Base-by-base conservation (phyloP, 495 filamentous ascomycete genomes). In the Annulohypoxylon stygium region DNA sequence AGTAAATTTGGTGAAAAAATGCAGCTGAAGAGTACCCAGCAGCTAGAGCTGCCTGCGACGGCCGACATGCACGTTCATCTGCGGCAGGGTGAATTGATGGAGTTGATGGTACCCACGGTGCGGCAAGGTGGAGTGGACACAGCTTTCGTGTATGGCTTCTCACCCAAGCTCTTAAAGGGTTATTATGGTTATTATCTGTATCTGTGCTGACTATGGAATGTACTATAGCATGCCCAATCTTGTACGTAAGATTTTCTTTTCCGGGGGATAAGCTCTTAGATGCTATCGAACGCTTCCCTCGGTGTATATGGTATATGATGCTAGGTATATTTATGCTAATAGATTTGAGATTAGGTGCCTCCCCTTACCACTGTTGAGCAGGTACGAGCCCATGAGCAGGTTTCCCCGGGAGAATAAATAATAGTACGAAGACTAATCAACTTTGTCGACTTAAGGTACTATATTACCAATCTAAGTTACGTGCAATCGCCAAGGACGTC, bases 391-490 rank as follows among this genome's bases (percentile, higher is more conserved):
- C 26, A 47, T 20, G n/a, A 18, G 12, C 45, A 37, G 23, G 34
- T n/a, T 25, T 33, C 30, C 12, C 7, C 12, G 11, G 6, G 23
- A 54, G 14, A 54, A 4, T 25, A 14, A 36, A 58, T 5, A 2
- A 50, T 33, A 3, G 55, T 14, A 16, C 12, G n/a, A 36, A 0
- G 39, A 55, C 10, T 23, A 1, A 37, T 25, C 45, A 70, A 20
- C 95, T 95, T 11, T 93, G 93, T 14, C 85, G 96, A 65, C 92
- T 90, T 3, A 93, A 90, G 78, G 93, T 93, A 30, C 81, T 97
- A 16, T 88, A 90, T 60, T 98, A 97, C 83, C 86, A 91, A 72
- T 80, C 85, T 59, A 83, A 84, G 8, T 86, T 98, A 55, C 82
- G 87, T 71, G 83, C 86, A 59, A 83, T 95, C 71, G 92, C 91